Percentiles rank a stretch among this genome's conserved stretches.
Conservation (phyloP, 108 stramenopile genomes). For the Phaeodactylum tricornutum region DNA sequence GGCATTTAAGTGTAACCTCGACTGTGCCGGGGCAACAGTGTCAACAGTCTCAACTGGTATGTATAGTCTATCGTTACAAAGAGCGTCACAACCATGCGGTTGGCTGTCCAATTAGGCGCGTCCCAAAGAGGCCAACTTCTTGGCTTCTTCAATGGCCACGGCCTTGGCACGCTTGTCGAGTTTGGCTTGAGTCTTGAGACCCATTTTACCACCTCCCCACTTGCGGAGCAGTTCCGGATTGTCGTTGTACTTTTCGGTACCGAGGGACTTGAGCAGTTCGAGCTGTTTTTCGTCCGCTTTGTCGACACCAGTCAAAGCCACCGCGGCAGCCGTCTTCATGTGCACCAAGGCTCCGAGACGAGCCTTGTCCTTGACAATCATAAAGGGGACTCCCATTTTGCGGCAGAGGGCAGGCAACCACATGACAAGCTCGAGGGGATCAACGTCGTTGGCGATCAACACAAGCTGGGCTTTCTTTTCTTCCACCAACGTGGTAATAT, state of each 20-base stretch:
- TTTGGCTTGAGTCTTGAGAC: conserved; percentile 98
- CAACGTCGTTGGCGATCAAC: conserved; percentile 96
- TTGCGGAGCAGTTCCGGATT: conserved; percentile 80
- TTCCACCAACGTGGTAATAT: conserved; percentile 97
- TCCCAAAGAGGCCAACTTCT: conserved; percentile 88
- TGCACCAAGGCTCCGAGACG: conserved; percentile 96
- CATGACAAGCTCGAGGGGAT: conserved; percentile 97
- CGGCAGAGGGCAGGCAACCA: conserved; percentile 99
- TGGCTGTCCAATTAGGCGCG: conserved; percentile 27
- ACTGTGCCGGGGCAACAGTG: conserved; percentile 12
- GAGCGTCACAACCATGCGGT: background rate
- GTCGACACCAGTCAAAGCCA: conserved; percentile 83
- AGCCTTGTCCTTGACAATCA: conserved; percentile 99
- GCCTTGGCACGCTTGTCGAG: conserved; percentile 96
- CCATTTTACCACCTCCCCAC: conserved; percentile 99
- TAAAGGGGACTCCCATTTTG: conserved; percentile 98
- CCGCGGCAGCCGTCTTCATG: conserved; percentile 90
- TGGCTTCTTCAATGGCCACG: conserved; percentile 90
- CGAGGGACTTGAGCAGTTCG: conserved; percentile 65
- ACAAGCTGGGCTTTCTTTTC: conserved; percentile 98
- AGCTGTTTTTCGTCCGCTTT: conserved; percentile 89
- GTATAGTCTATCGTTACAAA: conserved; percentile 4
- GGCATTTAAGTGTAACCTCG: conserved; percentile 27
- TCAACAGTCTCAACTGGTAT: conserved; percentile 31
- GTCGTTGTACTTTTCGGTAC: conserved; percentile 94